phyloP scores from a whole-genome alignment of 2,329 filamentous ascomycete genomes.

The Metarhizium rileyi region DNA sequence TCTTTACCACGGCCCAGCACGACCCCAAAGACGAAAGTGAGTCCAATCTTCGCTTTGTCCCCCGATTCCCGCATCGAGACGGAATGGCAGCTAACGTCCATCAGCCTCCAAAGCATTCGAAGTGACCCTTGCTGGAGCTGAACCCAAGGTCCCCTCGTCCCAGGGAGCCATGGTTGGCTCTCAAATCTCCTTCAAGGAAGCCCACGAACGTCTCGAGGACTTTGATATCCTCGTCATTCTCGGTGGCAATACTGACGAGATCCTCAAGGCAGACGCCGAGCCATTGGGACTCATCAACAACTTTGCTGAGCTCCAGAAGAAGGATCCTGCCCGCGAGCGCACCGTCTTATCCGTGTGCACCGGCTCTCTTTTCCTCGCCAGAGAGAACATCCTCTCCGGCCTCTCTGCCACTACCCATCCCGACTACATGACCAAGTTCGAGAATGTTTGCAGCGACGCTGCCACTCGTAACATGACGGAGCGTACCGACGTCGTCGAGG shows the following conservation, averaged over 20 bases:
- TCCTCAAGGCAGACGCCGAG: constrained; percentile 59
- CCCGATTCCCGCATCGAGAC: background rate
- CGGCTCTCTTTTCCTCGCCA: constrained; percentile 66
- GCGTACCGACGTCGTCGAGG: constrained; percentile 74
- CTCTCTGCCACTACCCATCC: constrained; percentile 76
- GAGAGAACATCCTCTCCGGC: constrained; percentile 67
- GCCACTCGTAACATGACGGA: constrained; percentile 60
- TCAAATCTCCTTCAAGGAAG: constrained; percentile 71
- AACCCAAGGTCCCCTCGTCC: constrained; percentile 44
- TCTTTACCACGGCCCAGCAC: constrained; percentile 40
- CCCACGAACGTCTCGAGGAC: constrained; percentile 61
- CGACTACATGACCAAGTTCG: constrained; percentile 69
- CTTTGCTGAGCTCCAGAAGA: constrained; percentile 71
- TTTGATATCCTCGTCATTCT: constrained; percentile 74
- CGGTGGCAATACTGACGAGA: constrained; percentile 55
- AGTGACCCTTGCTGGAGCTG: constrained; percentile 42
- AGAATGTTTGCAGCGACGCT: constrained; percentile 69
- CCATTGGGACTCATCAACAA: constrained; percentile 64
- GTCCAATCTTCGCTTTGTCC: background rate
- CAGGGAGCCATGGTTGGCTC: constrained; percentile 63
- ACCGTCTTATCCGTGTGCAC: constrained; percentile 74
- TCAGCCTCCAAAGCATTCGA: constrained; percentile 48
- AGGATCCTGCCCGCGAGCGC: constrained; percentile 68
- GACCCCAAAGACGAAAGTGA: constrained; percentile 43
- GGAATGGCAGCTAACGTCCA: constrained; percentile 3